Evolutionary conservation across 2,329 filamentous ascomycete genomes (phyloP).

Genomic region (Pseudocercospora crystallina): DNA sequence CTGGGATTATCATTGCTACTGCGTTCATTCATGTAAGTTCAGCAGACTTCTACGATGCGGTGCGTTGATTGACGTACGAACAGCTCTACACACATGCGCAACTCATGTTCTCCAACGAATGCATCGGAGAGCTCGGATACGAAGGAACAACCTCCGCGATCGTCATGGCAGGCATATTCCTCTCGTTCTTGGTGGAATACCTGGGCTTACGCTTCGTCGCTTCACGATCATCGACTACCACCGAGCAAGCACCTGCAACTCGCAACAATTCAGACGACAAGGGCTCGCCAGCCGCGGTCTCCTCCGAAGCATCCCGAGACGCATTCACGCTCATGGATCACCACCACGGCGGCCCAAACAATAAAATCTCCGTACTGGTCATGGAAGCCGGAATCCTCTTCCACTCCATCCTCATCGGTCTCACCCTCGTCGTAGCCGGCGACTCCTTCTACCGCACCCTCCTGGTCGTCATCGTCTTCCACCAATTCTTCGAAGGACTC

Average conservation of each 20-base stretch:
- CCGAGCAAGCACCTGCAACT: conserved; percentile 27
- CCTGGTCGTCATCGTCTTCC: conserved; percentile 71
- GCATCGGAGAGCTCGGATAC: conserved; percentile 64
- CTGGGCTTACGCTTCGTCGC: conserved; percentile 37
- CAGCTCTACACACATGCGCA: conserved; percentile 71
- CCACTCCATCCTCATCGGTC: conserved; percentile 42
- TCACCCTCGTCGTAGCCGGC: conserved; percentile 67
- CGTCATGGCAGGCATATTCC: conserved; percentile 70
- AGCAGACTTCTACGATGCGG: neutral
- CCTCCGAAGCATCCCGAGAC: conserved; percentile 7
- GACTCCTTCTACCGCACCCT: conserved; percentile 62
- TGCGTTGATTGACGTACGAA: neutral
- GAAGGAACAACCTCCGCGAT: conserved; percentile 70
- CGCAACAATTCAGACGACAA: conserved; percentile 5
- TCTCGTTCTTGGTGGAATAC: conserved; percentile 72
- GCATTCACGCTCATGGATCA: conserved; percentile 50
- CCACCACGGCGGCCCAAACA: conserved; percentile 20
- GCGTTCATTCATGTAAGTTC: conserved; percentile 64
- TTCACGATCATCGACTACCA: conserved; percentile 2
- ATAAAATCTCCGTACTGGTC: conserved; percentile 60
- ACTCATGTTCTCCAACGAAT: conserved; percentile 71
- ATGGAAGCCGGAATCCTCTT: conserved; percentile 76
- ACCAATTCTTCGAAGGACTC: conserved; percentile 90
- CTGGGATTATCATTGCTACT: conserved; percentile 70
- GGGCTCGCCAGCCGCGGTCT: conserved; percentile 7